phyloP scores from a whole-genome alignment of 2,329 filamentous ascomycete species.

The Cladosporium sp. region DNA sequence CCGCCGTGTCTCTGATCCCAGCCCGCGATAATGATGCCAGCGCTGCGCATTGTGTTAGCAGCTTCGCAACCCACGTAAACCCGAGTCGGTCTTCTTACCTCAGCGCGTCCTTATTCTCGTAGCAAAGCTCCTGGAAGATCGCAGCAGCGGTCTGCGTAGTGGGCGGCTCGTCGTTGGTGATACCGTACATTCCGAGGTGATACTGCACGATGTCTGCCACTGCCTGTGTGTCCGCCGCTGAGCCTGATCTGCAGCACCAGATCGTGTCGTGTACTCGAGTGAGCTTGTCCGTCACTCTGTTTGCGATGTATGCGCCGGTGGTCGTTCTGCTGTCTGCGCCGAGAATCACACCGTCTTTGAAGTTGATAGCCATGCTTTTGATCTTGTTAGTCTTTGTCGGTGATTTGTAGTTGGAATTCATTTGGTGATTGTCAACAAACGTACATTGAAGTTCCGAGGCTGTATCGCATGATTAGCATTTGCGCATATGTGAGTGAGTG shows the following conservation, averaged over 20 bases:
- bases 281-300: constrained; percentile 98
- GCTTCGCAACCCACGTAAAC: too few species aligned
- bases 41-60: constrained; percentile 49
- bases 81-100: constrained; percentile 61
- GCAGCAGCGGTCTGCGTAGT: constrained; percentile 94
- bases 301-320: constrained; percentile 96
- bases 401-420: constrained; percentile 15
- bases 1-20: constrained; percentile 94
- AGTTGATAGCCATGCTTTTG: constrained; percentile 95
- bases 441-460: constrained; percentile 86
- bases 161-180: constrained; percentile 82
- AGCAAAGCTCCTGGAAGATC: constrained; percentile 97
- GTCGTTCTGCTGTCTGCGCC: constrained; percentile 96
- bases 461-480: constrained; percentile 40
- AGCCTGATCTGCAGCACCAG: constrained; percentile 98
- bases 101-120: constrained; percentile 91
- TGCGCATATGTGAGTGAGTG: background rate
- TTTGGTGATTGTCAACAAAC: constrained; percentile 17
- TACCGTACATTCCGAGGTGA: constrained; percentile 87
- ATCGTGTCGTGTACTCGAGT: constrained; percentile 98
- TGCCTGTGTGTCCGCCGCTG: constrained; percentile 91
- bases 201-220: constrained; percentile 98
- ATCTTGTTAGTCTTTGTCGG: background rate
- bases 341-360: constrained; percentile 97
- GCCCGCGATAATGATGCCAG: constrained; percentile 96